Conservation (phyloP, 1,284 basidiomycete species). For the Tremellales sp. region DNA sequence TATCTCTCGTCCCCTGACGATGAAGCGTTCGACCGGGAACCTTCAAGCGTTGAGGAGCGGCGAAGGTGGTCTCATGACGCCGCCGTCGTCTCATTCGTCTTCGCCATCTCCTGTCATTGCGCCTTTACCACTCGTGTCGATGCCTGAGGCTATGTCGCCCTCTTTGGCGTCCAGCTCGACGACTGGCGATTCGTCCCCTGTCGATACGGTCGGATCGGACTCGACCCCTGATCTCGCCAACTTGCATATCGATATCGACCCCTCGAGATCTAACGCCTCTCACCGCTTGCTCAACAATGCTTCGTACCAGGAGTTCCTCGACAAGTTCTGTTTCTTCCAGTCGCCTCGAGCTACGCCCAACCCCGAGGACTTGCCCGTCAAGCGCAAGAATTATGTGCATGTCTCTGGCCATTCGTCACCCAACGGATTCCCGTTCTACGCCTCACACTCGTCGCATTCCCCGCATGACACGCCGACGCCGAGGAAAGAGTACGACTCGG, state of each 20-base stretch:
- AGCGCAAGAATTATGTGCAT: slow-evolving; percentile 18
- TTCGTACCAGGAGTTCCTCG: slow-evolving; percentile 45
- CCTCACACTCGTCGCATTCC: slow-evolving; percentile 14
- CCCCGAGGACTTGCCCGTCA: slow-evolving; percentile 17
- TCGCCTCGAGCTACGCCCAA: slow-evolving; percentile 30
- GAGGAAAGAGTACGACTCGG: slow-evolving; percentile 21
- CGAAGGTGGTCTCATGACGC: slow-evolving; percentile 34
- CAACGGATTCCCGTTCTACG: slow-evolving; percentile 33
- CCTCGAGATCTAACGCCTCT: slow-evolving; percentile 18
- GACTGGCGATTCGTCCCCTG: slow-evolving; percentile 42
- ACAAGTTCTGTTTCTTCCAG: slow-evolving; percentile 50
- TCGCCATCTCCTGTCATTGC: slow-evolving; percentile 33
- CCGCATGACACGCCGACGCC: slow-evolving; percentile 17
- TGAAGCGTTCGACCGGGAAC: slow-evolving; percentile 35
- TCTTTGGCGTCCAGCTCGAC: slow-evolving; percentile 22
- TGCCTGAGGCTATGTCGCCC: neutral
- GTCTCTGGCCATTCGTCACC: slow-evolving; percentile 25
- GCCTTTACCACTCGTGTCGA: slow-evolving; percentile 10
- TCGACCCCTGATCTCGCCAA: slow-evolving; percentile 23
- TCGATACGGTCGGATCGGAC: slow-evolving; percentile 26
- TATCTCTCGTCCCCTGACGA: slow-evolving; percentile 13
- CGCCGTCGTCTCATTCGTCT: slow-evolving; percentile 42
- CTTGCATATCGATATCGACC: slow-evolving; percentile 19
- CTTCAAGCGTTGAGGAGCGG: slow-evolving; percentile 21
- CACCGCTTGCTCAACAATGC: slow-evolving; percentile 25